Base-by-base conservation (phyloP, 2,329 filamentous ascomycete genomes). In the Exophiala dermatitidis region DNA sequence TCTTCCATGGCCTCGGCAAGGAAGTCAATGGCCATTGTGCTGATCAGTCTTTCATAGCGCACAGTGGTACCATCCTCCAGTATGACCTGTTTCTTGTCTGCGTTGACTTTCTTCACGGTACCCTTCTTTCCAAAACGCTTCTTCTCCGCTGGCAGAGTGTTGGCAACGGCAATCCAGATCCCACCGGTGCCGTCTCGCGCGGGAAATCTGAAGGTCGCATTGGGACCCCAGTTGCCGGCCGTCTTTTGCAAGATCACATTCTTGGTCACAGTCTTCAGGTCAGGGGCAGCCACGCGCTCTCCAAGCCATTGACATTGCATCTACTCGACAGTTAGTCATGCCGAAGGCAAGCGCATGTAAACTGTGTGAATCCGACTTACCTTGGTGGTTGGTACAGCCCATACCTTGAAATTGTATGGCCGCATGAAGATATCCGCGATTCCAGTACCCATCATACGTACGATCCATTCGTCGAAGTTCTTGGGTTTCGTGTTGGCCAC, bases 351-450 rank as follows among this genome's bases (percentile, higher is more conserved):
- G 12, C 2, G 6, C 6, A 29, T 8, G 6, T 1, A 7, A 2
- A 32, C 38, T 4, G n/a, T 10, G 28, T 38, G 5, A n/a, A 10
- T 12, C 6, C 10, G 9, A 60, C 78, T 66, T 79, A 94, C 89
- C 84, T 95, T 95, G 64, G 86, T 95, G 52, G 91, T 96, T 55
- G 93, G 93, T 65, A 97, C 91, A 59, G 93, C 93, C 93, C 93
- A 98, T 70, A 98, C 93, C 78, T 98, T 98, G 84, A 85, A 98
- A 83, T 98, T 98, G 81, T 98, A 98, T 50, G 93, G 93, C 66
- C 93, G 82, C 93, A 98, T 98, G 82, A 98, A 98, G 65, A 91
- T 80, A 71, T 98, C 84, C 63, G 90, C 91, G 67, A 98, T 80
- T 65, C 91, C 91, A 65, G 82, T 77, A 66, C 93, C 93, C 76